Evolutionary conservation across 2,329 filamentous ascomycete species (phyloP), one percentile per base, ranked within the genome.

Genomic region (Aspergillus unguis): DNA sequence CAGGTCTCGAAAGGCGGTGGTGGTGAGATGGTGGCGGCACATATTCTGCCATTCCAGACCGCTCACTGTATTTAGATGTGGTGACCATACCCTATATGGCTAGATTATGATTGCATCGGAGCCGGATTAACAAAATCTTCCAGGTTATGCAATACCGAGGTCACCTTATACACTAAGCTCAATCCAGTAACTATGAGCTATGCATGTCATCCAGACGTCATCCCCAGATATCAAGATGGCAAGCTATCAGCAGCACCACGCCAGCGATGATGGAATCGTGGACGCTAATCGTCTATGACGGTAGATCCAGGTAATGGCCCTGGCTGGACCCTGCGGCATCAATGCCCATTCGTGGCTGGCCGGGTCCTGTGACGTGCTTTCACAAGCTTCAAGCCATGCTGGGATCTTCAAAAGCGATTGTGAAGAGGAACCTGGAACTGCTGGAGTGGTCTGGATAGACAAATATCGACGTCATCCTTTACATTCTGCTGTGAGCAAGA

Each of bases 391-490:
- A 10, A 33, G 29, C 9, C 4, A 29, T 17, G 23, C 38, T 42
- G 28, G 33, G 40, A 37, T 50, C 40, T 44, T 8, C 35, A 25
- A 23, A 23, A 31, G 17, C 9, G 5, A 23, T 26, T 32, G n/a
- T 10, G 38, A 38, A 50, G 29, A 35, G 23, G 26, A 43, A 42
- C 40, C 25, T 29, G 11, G 40, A 17, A 37, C 25, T 37, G 3
- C 36, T 25, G 37, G 4, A 11, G 11, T 37, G 11, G 6, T 36
- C 32, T 44, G 10, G 3, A 17, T 44, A 26, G 45, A 31, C 26
- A 26, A 36, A 26, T 27, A 33, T 28, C 55, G 49, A 64, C 57
- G 62, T 65, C 60, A 65, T 64, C 31, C 29, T n/a, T 28, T 9
- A 44, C 28, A 26, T 25, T 35, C 10, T 17, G 17, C 6, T 29